These are phyloP conservation scores for Penicillium waksmanii DNA, from an alignment of 495 filamentous ascomycete species.

Conservation along the genomic window DNA sequence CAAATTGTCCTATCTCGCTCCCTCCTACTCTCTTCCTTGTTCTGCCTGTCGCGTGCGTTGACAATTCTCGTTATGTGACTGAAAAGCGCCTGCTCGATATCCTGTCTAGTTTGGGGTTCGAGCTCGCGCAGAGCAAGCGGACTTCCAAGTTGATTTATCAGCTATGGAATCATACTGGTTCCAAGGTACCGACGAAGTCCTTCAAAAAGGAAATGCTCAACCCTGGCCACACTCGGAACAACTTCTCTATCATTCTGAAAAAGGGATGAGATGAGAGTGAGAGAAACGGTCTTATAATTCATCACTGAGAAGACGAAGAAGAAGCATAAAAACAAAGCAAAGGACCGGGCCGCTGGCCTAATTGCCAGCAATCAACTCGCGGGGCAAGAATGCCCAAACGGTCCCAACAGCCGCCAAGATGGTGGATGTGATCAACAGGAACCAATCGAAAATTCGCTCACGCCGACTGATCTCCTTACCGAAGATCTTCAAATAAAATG, in stretches of 20 bases:
- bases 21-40: conserved; percentile 89
- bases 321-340: neutral
- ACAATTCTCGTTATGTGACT: conserved; percentile 89
- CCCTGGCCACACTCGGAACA: conserved; percentile 76
- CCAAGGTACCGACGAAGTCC: conserved; percentile 31
- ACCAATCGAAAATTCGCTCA: conserved; percentile 70
- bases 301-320: no score
- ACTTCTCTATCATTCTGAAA: conserved; percentile 77
- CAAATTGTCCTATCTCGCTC: conserved; percentile 30
- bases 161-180: conserved; percentile 65
- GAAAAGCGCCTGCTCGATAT: conserved; percentile 71
- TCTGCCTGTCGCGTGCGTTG: conserved; percentile 83
- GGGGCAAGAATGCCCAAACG: conserved; percentile 85
- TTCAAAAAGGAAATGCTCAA: conserved; percentile 76
- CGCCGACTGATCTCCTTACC: conserved; percentile 67
- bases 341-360: neutral
- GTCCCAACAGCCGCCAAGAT: conserved; percentile 77
- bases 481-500: conserved; percentile 94
- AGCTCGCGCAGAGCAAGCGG: conserved; percentile 63
- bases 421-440: conserved; percentile 69
- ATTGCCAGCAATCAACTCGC: conserved; percentile 48
- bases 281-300: no score
- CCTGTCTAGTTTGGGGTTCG: conserved; percentile 77
- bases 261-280: conserved; percentile 16
- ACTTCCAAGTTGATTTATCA: conserved; percentile 88